Evolutionary conservation across 768 basidiomycete genomes (phyloP), one percentile per base, ranked within the genome.

Genomic region (Termitomyces bulborhizus): DNA sequence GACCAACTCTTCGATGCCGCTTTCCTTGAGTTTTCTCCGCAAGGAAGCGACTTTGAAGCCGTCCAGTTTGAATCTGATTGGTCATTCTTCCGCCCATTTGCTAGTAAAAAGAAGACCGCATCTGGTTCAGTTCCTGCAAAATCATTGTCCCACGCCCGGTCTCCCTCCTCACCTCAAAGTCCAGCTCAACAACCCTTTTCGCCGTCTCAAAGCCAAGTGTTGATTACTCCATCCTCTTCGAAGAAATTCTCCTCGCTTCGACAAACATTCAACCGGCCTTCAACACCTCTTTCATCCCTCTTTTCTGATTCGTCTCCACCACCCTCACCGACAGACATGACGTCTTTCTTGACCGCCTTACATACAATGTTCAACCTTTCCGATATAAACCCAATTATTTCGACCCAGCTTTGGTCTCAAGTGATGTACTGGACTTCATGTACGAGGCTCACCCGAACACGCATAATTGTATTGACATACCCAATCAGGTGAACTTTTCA

Each of bases 401-500:
- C 85, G 49, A 85, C 88, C 6, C 97, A 99, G 68, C 78, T 95
- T 48, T 96, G 94, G 85, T 95, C 93, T 1, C 97, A 99, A 70
- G 84, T 97, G n/a, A 87, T 97, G 76, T 98, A 95, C 67, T 99
- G 97, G 97, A 88, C 93, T 52, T 87, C 93, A 24, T 92, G 93
- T 90, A 76, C 76, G 85, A 68, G n/a, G 62, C 24, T 31, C 12
- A 40, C 27, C 53, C 31, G 18, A 49, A 37, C 43, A 29, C 3
- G 36, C 26, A 7, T 13, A 12, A 7, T n/a, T 27, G 29, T 39
- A n/a, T 50, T 50, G 26, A 50, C 61, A 47, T 54, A 44, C 32
- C 59, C 58, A n/a, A 55, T 57, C 55, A 92, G 90, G 90, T 66
- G 90, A 92, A 69, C 79, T 86, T 41, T 92, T 93, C 71, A 93